Base-by-base conservation (phyloP, 225 moss, liverwort and hornwort species). In the Takakia lepidozioides region DNA sequence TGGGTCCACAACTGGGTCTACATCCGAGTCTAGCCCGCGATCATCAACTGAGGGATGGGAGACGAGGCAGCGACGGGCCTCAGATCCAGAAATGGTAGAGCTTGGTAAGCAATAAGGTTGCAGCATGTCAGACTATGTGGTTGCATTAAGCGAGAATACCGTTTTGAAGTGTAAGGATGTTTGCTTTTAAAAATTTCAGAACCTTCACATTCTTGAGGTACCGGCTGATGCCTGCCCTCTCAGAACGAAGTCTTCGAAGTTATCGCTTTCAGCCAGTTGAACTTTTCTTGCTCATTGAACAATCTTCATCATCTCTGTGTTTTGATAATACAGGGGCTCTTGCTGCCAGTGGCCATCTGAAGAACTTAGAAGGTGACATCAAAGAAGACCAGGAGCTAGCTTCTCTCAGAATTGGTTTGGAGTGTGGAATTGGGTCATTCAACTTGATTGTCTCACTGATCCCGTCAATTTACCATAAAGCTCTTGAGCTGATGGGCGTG, bases 321-420 rank as follows among this genome's bases (percentile, higher is more conserved):
- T n/a, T n/a, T n/a, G n/a, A n/a, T n/a, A n/a, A n/a, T n/a, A n/a
- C n/a, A 76, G 85, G 88, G 64, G 75, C 87, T 15, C 65, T 69
- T 54, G 93, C 88, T 56, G 85, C 88, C 22, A 68, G 64, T 44
- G 73, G 62, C 35, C 85, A 93, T 46, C 47, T 93, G 67, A 69
- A 86, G 55, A 85, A 43, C 19, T 48, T 93, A 14, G 81, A 83
- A 43, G 75, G 58, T 1, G 66, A 50, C 19, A 62, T 93, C 35
- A 88, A 69, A 61, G 88, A 88, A 68, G 93, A 93, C 48, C 88
- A 88, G 54, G 93, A 93, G 58, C 62, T 93, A 47, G 88, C 88
- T 2, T 86, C 85, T 34, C 51, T 93, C 11, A 34, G 93, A 30
- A 83, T 93, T 59, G 86, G 86, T 28, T 70, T 88, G 19, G 75